Evolutionary conservation across 768 basidiomycete genomes (phyloP), one percentile per base, ranked within the genome.

Genomic region (Termitomyces sp.): DNA sequence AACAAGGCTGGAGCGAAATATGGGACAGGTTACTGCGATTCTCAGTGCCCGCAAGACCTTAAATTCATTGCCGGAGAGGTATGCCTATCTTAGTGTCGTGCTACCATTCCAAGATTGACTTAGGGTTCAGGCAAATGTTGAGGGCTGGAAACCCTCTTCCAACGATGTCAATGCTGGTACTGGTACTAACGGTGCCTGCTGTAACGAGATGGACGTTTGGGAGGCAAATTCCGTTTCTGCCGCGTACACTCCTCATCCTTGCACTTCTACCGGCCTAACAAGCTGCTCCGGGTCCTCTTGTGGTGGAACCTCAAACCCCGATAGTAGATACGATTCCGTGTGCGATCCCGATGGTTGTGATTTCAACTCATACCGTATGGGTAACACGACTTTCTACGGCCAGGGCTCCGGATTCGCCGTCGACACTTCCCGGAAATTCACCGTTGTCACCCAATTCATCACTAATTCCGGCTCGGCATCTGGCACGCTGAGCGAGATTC

Each of bases 11-110:
- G 78, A 37, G 74, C 77, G 51, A 73, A 82, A 70, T 86, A 81
- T 72, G 84, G 84, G 51, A 84, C 84, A n/a, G 85, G 85, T 14
- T 86, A 86, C 73, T 86, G 85, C 70, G 85, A 86, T 69, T 79
- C 85, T 17, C 85, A 86, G 72, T 86, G 85, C 74, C 85, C 85
- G 11, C 72, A 75, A 42, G 84, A 85, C 66, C 76, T 85, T 71
- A 86, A 86, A 71, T 86, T 86, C 71, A 85, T 86, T 70, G 78
- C 82, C 70, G 85, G 85, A 67, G 67, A 75, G 75, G 83, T 82
- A 55, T 59, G 77, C 66, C 31, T 29, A 20, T 32, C 7, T 17
- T 43, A 10, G 32, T 25, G 10, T 34, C 31, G 11, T 43, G 5
- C 12, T 17, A n/a, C 11, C 1, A 11, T 32, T 14, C 20, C 17